Percentiles rank a stretch among this genome's conserved stretches.
These are phyloP conservation scores for Fereydounia khargensis DNA, from an alignment of 1,284 basidiomycete species.

Conservation along the genomic window DNA sequence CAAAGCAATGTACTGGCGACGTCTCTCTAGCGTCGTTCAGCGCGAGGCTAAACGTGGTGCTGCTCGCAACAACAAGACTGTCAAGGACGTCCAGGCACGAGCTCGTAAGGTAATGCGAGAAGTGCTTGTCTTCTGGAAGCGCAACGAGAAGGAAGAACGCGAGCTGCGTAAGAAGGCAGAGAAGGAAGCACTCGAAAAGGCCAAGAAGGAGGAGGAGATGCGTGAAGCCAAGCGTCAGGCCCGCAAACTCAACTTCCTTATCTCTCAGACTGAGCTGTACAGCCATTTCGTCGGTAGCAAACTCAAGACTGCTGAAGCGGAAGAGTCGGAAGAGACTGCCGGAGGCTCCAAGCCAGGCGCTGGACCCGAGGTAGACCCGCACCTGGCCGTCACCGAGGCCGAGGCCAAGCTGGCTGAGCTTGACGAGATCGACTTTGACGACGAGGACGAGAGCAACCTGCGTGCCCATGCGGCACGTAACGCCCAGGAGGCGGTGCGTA, in stretches of 20 bases:
- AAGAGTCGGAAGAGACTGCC: constrained; percentile 68
- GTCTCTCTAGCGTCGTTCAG: constrained; percentile 73
- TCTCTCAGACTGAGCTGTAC: constrained; percentile 98
- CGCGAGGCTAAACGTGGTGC: constrained; percentile 78
- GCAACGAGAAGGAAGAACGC: constrained; percentile 88
- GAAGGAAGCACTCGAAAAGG: constrained; percentile 62
- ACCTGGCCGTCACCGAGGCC: constrained; percentile 60
- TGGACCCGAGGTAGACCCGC: constrained; percentile 65
- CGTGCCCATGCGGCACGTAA: constrained; percentile 83
- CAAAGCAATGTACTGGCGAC: constrained; percentile 67
- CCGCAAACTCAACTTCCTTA: constrained; percentile 95
- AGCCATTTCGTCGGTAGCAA: constrained; percentile 99
- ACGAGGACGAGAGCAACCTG: constrained; percentile 87
- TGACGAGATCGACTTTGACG: constrained; percentile 87
- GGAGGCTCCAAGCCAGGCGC: constrained; percentile 47
- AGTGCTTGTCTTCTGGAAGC: constrained; percentile 95
- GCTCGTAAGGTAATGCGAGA: constrained; percentile 76
- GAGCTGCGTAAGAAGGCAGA: constrained; percentile 90
- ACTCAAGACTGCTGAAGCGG: constrained; percentile 89
- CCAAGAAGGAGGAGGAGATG: constrained; percentile 92
- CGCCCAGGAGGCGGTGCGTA: constrained; percentile 81
- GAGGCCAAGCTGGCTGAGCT: constrained; percentile 59
- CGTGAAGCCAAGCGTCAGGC: constrained; percentile 92
- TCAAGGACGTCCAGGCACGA: constrained; percentile 84
- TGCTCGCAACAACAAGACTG: constrained; percentile 74